These are phyloP conservation scores for Lactarius vividus DNA, from an alignment of 768 basidiomycete species.

Conservation along the genomic window DNA sequence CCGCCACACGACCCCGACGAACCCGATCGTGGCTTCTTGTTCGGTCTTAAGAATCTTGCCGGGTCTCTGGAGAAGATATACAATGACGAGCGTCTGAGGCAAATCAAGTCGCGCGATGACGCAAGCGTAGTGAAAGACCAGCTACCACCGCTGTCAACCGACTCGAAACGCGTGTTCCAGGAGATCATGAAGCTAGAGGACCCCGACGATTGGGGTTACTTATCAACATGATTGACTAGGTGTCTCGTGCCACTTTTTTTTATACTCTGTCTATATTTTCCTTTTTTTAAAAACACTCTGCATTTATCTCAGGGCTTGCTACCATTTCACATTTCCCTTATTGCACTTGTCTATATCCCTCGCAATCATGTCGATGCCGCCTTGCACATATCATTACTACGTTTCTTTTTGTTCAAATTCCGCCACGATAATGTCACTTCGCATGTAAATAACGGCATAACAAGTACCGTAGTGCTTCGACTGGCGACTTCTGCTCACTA, in stretches of 20 bases:
- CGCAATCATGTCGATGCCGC: slow-evolving; percentile 10
- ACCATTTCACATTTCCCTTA: slow-evolving; percentile 15
- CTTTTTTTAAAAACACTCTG: background rate
- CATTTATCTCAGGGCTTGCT: slow-evolving; percentile 20
- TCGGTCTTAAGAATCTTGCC: slow-evolving; percentile 81
- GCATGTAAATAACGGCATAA: slow-evolving; percentile 22
- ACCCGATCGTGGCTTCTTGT: slow-evolving; percentile 92
- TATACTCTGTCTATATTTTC: slow-evolving; percentile 13
- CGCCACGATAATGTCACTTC: slow-evolving; percentile 15
- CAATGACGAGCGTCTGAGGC: slow-evolving; percentile 75
- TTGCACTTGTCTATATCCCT: slow-evolving; percentile 16
- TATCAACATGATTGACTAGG: slow-evolving; percentile 55
- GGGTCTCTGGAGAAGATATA: slow-evolving; percentile 79
- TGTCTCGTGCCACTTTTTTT: slow-evolving; percentile 3
- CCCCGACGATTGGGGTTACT: slow-evolving; percentile 72
- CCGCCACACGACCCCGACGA: slow-evolving; percentile 87
- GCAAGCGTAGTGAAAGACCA: slow-evolving; percentile 44
- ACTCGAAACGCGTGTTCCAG: slow-evolving; percentile 78
- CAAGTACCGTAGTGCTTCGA: slow-evolving; percentile 18
- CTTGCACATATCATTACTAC: slow-evolving; percentile 11
- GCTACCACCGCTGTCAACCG: slow-evolving; percentile 61
- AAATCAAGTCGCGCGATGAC: slow-evolving; percentile 60
- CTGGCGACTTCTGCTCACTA: background rate
- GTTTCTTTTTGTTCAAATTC: slow-evolving; percentile 2
- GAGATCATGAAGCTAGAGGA: slow-evolving; percentile 60